phyloP scores from a whole-genome alignment of 805 yeast species.

The Hanseniaspora valbyensis region DNA sequence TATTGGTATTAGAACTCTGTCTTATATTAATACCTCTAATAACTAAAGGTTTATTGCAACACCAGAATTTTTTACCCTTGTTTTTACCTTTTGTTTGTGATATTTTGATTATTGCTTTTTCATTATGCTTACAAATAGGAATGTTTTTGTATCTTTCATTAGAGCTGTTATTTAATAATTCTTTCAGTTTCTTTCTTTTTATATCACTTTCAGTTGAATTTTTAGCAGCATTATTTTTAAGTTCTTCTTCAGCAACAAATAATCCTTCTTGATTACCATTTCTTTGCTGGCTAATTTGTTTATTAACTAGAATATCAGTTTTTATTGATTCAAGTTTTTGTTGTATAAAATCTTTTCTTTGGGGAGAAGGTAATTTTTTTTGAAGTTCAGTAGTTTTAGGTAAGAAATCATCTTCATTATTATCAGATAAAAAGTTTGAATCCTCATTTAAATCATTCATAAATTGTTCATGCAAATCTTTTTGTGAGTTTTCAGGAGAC shows the following conservation, averaged over 20 bases:
- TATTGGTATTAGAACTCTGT: conserved; percentile 22
- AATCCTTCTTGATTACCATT: background rate
- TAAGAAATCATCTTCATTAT: conserved; percentile 4
- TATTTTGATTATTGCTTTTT: conserved; percentile 37
- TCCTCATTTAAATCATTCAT: background rate
- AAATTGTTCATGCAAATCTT: no score
- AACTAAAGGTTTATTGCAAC: conserved; percentile 32
- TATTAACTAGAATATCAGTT: conserved; percentile 5
- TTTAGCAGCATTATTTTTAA: background rate
- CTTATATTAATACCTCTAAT: background rate
- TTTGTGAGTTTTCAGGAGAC: no score
- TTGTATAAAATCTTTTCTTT: conserved; percentile 7
- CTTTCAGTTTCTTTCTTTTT: background rate
- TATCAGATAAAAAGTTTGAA: background rate
- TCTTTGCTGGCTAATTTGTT: background rate
- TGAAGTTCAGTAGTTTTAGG: no score
- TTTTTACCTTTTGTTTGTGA: conserved; percentile 34
- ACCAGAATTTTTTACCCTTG: conserved; percentile 46
- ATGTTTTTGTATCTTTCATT: conserved; percentile 21
- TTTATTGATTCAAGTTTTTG: conserved; percentile 8
- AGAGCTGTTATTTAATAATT: background rate
- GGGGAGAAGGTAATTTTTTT: background rate
- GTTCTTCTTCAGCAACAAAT: conserved; percentile 5
- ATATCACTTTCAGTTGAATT: conserved; percentile 1
- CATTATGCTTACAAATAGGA: conserved; percentile 41